A percentile compares a stretch with the other conserved stretches of the same genome.
Evolutionary conservation across 2,329 filamentous ascomycete genomes (phyloP).

Genomic region (Hortaea werneckii): DNA sequence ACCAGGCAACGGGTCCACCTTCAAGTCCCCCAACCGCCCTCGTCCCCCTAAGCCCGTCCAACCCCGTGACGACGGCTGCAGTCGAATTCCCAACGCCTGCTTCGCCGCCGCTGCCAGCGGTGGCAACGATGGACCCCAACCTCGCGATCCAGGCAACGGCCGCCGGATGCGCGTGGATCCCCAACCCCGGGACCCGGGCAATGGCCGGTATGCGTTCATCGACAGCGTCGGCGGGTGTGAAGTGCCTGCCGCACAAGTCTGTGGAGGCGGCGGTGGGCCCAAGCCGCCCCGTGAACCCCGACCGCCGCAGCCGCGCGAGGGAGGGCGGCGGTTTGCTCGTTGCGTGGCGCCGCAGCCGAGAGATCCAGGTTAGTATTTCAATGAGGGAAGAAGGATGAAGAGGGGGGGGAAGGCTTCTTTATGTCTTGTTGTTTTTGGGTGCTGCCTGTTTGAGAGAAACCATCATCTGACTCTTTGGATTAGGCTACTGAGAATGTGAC

Average conservation of each 20-base stretch:
- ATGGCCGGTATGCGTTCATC: background rate
- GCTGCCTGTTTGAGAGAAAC: no score
- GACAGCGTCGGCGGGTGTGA: background rate
- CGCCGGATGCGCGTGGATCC: slow-evolving; percentile 2
- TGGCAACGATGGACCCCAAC: background rate
- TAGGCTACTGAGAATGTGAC: no score
- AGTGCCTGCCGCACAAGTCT: background rate
- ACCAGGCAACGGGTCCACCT: background rate
- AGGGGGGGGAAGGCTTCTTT: no score
- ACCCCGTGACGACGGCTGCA: background rate
- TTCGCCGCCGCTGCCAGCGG: background rate
- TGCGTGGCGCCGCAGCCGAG: background rate
- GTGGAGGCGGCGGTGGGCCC: background rate
- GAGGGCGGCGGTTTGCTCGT: no score
- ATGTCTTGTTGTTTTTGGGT: no score
- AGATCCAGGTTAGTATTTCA: slow-evolving; percentile 1
- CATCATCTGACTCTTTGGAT: no score
- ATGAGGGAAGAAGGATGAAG: no score
- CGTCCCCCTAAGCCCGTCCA: slow-evolving; percentile 1
- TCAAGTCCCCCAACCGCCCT: background rate
- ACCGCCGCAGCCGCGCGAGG: background rate
- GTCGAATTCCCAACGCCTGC: background rate
- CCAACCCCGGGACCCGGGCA: slow-evolving; percentile 11
- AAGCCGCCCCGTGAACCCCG: background rate
- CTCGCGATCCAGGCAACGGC: slow-evolving; percentile 7